A percentile compares a stretch with the other conserved stretches of the same genome.
Evolutionary conservation across 1,139 yeast species (phyloP).

Genomic region (Chernovozyma aurita): DNA sequence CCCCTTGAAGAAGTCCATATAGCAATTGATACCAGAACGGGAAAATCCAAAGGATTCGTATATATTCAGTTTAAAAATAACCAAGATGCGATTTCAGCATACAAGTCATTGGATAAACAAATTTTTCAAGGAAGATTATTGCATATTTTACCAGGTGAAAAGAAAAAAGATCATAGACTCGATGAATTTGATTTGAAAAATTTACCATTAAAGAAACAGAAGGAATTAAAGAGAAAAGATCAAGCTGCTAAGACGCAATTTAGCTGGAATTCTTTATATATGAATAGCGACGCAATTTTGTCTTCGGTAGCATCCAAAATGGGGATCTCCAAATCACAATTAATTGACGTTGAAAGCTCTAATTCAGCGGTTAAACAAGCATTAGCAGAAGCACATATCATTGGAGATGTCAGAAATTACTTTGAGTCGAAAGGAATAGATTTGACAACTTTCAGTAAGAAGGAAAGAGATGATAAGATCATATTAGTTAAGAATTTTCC

Average conservation of each 20-base stretch:
- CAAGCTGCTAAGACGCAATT: slow-evolving; percentile 84
- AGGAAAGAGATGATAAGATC: slow-evolving; percentile 76
- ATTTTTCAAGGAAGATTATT: slow-evolving; percentile 91
- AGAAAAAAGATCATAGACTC: slow-evolving; percentile 70
- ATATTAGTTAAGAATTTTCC: slow-evolving; percentile 89
- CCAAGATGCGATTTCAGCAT: slow-evolving; percentile 75
- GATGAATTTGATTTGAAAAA: slow-evolving; percentile 90
- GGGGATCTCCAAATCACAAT: slow-evolving; percentile 78
- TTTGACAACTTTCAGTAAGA: slow-evolving; percentile 62
- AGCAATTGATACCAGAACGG: slow-evolving; percentile 87
- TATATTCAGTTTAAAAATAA: slow-evolving; percentile 68
- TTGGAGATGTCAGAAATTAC: slow-evolving; percentile 83
- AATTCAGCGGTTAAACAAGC: slow-evolving; percentile 97
- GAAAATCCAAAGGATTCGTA: slow-evolving; percentile 90
- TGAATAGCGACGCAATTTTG: slow-evolving; percentile 89
- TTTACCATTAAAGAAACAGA: slow-evolving; percentile 86
- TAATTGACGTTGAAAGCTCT: slow-evolving; percentile 83
- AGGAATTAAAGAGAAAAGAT: slow-evolving; percentile 75
- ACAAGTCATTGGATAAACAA: slow-evolving; percentile 69
- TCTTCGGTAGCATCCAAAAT: slow-evolving; percentile 82
- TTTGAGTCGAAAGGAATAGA: slow-evolving; percentile 87
- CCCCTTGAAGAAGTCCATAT: slow-evolving; percentile 76
- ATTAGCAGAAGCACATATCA: slow-evolving; percentile 93
- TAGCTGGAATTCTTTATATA: slow-evolving; percentile 90
- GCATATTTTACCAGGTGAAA: slow-evolving; percentile 84